Percentiles rank a stretch among this genome's conserved stretches.
phyloP scores from a whole-genome alignment of 441 rosid species.

The Erysimum cheiri region DNA sequence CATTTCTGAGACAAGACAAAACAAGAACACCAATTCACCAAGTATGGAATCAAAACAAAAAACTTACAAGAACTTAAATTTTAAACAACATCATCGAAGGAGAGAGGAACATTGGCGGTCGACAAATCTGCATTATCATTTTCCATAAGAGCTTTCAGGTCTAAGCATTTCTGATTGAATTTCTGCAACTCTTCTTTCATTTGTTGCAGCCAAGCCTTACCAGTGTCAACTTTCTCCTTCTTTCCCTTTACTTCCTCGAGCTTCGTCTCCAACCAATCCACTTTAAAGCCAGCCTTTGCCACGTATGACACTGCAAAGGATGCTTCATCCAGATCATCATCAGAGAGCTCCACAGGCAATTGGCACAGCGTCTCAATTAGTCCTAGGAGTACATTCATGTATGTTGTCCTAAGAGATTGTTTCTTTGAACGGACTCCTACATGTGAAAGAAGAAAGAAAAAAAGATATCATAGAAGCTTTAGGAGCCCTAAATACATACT shows the following conservation, averaged over 20 bases:
- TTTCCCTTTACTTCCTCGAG: background rate
- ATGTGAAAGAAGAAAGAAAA: background rate
- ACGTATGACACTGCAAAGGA: background rate
- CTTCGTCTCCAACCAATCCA: constrained; percentile 35
- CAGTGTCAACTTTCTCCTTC: constrained; percentile 11
- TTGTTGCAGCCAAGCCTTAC: background rate
- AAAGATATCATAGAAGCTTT: background rate
- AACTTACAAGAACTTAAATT: background rate
- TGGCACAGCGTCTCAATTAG: constrained; percentile 26
- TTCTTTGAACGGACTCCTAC: constrained; percentile 11
- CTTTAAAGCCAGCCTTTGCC: constrained; percentile 4
- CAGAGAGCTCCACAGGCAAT: background rate
- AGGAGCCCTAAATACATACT: too few species aligned
- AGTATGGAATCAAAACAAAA: too few species aligned
- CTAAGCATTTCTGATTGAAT: background rate
- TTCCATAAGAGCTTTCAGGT: constrained; percentile 7
- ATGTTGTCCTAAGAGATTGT: constrained; percentile 4
- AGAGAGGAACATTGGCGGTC: background rate
- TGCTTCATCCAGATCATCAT: constrained; percentile 12
- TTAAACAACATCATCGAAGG: constrained; percentile 10
- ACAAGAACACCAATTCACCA: too few species aligned
- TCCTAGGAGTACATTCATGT: constrained; percentile 20
- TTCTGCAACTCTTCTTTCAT: background rate
- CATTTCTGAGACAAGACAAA: too few species aligned
- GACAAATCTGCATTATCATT: constrained; percentile 7